Conservation (phyloP, 495 filamentous ascomycete genomes). For the Podospora fimiseda region DNA sequence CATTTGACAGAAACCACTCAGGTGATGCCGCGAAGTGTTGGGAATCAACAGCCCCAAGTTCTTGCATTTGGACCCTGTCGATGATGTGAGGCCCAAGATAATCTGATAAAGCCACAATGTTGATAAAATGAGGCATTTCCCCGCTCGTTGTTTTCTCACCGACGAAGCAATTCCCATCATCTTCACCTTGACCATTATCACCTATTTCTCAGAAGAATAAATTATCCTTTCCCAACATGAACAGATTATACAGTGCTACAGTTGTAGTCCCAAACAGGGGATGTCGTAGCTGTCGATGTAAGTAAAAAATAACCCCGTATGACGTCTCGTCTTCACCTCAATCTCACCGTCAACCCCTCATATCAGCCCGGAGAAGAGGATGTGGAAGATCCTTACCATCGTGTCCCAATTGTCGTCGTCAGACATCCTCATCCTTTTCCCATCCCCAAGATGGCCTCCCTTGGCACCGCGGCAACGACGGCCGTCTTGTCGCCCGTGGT, state of each 20-base stretch:
- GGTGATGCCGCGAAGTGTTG: slow-evolving; percentile 4
- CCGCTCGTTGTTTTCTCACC: no score
- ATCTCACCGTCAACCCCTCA: background rate
- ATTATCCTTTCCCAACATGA: background rate
- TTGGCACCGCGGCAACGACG: slow-evolving; percentile 3
- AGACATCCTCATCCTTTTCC: background rate
- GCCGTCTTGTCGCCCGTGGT: background rate
- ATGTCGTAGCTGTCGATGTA: slow-evolving; percentile 1
- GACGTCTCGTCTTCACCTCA: background rate
- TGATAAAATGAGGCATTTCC: background rate
- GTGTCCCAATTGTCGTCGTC: slow-evolving; percentile 2
- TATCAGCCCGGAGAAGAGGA: slow-evolving; percentile 4
- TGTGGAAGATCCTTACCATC: background rate
- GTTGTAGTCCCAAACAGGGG: background rate
- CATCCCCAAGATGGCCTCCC: background rate
- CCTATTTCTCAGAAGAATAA: background rate
- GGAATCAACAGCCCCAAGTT: slow-evolving; percentile 2
- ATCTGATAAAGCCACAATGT: background rate
- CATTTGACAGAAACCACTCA: background rate
- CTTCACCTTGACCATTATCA: background rate
- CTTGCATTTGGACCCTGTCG: background rate
- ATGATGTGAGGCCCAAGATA: background rate
- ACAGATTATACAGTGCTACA: background rate
- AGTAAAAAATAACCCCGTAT: background rate
- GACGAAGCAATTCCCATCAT: no score